Evolutionary conservation across 1,284 basidiomycete species (phyloP).

Genomic region (Ustilago xerochloae): DNA sequence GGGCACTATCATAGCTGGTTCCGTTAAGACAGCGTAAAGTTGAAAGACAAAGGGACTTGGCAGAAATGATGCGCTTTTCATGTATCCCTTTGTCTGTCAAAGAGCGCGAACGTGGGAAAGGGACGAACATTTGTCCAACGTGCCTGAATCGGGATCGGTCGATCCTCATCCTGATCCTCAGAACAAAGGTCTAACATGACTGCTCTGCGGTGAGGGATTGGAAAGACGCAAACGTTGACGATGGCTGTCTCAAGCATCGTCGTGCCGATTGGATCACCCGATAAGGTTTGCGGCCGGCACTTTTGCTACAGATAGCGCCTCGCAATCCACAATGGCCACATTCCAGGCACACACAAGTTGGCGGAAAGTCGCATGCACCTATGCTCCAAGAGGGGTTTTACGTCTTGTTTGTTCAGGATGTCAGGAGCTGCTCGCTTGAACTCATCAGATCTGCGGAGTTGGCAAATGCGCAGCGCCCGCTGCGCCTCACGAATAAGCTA

Average conservation of each 20-base stretch:
- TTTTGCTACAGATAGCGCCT: too few relatives aligned
- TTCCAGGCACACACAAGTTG: not conserved
- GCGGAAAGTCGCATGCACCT: not conserved
- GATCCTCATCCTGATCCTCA: not conserved
- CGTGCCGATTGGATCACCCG: too few relatives aligned
- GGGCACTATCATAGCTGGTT: too few relatives aligned
- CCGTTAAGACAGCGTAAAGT: too few relatives aligned
- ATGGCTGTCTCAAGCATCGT: too few relatives aligned
- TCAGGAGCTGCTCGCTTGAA: not conserved
- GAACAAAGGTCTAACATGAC: too few relatives aligned
- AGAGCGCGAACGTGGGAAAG: conserved; percentile 13
- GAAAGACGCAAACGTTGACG: too few relatives aligned
- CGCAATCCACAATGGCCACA: too few relatives aligned
- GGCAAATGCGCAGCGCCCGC: not conserved
- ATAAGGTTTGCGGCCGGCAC: too few relatives aligned
- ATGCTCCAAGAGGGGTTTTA: not conserved
- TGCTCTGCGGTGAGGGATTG: too few relatives aligned
- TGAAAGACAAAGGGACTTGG: conserved; percentile 2
- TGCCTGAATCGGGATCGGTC: conserved; percentile 5
- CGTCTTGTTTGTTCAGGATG: conserved; percentile 3
- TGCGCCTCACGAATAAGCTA: too few relatives aligned
- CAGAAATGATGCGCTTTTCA: not conserved
- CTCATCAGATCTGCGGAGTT: conserved; percentile 16
- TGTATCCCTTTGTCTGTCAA: conserved; percentile 13
- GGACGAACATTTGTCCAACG: not conserved